phyloP scores from a whole-genome alignment of 129 eudicot genomes.

The Centaurea solstitialis region DNA sequence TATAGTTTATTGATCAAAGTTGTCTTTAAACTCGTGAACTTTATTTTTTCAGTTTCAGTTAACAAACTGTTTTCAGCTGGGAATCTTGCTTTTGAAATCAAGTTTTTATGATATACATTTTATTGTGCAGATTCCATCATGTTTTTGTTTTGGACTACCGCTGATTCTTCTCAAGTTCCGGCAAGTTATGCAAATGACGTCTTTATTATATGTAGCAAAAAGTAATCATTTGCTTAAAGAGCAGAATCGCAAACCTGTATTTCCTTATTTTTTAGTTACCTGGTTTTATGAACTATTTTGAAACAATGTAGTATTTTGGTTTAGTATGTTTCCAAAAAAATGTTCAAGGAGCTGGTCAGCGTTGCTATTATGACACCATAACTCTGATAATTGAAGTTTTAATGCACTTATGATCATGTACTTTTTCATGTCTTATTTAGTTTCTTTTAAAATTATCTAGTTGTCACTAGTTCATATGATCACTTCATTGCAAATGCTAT shows the following conservation, averaged over 20 bases:
- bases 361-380: background rate
- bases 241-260: conserved; percentile 65
- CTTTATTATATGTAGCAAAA: conserved; percentile 75
- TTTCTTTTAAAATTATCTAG: background rate
- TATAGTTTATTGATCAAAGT: background rate
- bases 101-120: conserved; percentile 50
- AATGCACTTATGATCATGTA: conserved; percentile 12
- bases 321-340: conserved; percentile 31
- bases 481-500: conserved; percentile 6
- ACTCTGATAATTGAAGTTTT: background rate
- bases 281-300: conserved; percentile 44
- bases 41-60: conserved; percentile 31
- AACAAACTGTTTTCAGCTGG: conserved; percentile 30
- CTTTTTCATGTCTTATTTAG: background rate
- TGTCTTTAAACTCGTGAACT: conserved; percentile 13
- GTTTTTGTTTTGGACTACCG: conserved; percentile 91
- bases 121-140: conserved; percentile 94
- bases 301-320: conserved; percentile 53
- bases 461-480: background rate
- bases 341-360: conserved; percentile 34
- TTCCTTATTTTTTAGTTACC: conserved; percentile 42
- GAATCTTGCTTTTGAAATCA: conserved; percentile 43
- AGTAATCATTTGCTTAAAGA: conserved; percentile 61
- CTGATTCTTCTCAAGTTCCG: conserved; percentile 90
- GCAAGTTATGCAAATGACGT: conserved; percentile 70